A percentile compares a stretch with the other conserved stretches of the same genome.
These are phyloP conservation scores for Apiospora arundinis DNA, from an alignment of 2,329 filamentous ascomycete species.

Conservation along the genomic window DNA sequence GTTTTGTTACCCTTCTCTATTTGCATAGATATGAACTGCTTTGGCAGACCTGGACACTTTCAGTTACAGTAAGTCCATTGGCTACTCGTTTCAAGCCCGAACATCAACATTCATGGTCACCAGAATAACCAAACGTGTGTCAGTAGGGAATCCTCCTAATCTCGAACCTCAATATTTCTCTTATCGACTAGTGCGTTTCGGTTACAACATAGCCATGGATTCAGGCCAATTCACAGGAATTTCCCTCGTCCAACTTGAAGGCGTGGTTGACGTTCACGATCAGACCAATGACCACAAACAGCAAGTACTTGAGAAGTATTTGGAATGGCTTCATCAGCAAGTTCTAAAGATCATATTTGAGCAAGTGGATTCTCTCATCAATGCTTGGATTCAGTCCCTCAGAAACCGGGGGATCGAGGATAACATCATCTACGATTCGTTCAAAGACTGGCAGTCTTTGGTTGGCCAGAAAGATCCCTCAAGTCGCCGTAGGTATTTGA, in stretches of 20 bases:
- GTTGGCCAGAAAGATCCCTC: constrained; percentile 31
- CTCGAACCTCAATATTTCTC: not conserved
- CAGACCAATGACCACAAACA: constrained; percentile 22
- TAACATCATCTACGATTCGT: constrained; percentile 28
- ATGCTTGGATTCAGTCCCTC: constrained; percentile 33
- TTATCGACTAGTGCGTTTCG: not conserved
- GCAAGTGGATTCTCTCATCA: constrained; percentile 28
- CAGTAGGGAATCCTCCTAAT: not conserved
- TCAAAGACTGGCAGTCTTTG: constrained; percentile 33
- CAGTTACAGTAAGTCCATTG: not conserved
- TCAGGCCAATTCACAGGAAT: constrained; percentile 20
- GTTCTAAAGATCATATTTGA: constrained; percentile 33
- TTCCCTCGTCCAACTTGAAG: constrained; percentile 29
- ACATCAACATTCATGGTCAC: not conserved
- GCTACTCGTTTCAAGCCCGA: not conserved
- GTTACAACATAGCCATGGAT: constrained; percentile 30
- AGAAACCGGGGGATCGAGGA: constrained; percentile 27
- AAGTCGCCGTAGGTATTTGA: constrained; percentile 37
- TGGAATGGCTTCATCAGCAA: constrained; percentile 38
- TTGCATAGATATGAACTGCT: not conserved
- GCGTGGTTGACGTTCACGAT: constrained; percentile 24
- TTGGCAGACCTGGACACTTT: not conserved
- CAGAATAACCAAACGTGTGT: not conserved
- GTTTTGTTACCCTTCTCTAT: not conserved
- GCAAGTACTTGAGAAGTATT: constrained; percentile 29